A percentile compares a stretch with the other conserved stretches of the same genome.
These are phyloP conservation scores for Poronia punctata DNA, from an alignment of 495 filamentous ascomycete genomes.

Conservation along the genomic window DNA sequence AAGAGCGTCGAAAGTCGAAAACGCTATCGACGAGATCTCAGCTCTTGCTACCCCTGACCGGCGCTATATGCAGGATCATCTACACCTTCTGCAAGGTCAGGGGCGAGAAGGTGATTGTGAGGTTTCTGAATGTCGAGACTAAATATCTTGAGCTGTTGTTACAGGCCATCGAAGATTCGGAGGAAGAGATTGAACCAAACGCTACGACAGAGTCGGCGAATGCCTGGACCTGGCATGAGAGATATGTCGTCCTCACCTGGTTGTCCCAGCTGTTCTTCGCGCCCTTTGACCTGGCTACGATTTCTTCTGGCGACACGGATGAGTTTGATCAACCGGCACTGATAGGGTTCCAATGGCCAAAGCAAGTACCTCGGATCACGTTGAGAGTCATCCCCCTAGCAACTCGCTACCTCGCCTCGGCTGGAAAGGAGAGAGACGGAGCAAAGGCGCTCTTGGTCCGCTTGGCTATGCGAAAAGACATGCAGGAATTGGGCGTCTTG, in stretches of 20 bases:
- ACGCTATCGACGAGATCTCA: conserved; percentile 27
- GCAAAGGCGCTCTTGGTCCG: conserved; percentile 76
- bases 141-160: conserved; percentile 73
- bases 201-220: conserved; percentile 12
- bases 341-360: conserved; percentile 40
- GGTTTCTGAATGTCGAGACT: conserved; percentile 85
- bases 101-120: conserved; percentile 82
- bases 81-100: conserved; percentile 93
- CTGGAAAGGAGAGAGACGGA: conserved; percentile 83
- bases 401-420: conserved; percentile 57
- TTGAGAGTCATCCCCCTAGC: conserved; percentile 64
- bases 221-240: conserved; percentile 71
- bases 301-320: conserved; percentile 55
- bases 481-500: conserved; percentile 70
- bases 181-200: conserved; percentile 15
- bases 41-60: conserved; percentile 52
- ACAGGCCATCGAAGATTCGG: conserved; percentile 50
- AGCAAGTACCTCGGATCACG: conserved; percentile 59
- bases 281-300: conserved; percentile 81
- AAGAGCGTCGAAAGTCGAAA: conserved; percentile 27
- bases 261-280: conserved; percentile 87
- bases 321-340: conserved; percentile 27
- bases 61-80: conserved; percentile 68
- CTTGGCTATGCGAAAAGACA: conserved; percentile 75
- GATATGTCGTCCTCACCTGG: conserved; percentile 86